These are phyloP conservation scores for Aspergillus chevalieri DNA, from an alignment of 2,329 filamentous ascomycete species.

Conservation along the genomic window DNA sequence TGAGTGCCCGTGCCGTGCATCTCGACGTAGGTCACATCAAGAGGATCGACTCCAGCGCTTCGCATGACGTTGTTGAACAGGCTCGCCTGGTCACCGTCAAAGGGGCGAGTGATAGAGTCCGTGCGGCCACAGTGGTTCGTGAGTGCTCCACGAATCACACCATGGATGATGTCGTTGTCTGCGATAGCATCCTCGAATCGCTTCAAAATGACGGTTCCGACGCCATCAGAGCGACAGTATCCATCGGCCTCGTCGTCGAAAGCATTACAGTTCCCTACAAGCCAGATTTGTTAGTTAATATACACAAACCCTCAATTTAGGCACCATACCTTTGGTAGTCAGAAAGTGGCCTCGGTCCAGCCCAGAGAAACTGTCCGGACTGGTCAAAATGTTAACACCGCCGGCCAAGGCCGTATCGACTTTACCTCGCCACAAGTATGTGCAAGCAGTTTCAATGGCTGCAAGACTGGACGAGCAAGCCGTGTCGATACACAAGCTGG, in stretches of 20 bases:
- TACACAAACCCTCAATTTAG: too few relatives aligned
- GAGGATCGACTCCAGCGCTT: slow-evolving; percentile 32
- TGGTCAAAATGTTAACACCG: slow-evolving; percentile 65
- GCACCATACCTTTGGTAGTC: slow-evolving; percentile 4
- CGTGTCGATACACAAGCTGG: slow-evolving; percentile 65
- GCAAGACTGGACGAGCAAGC: slow-evolving; percentile 69
- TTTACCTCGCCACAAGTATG: slow-evolving; percentile 65
- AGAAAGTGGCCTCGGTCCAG: slow-evolving; percentile 50
- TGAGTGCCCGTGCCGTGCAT: slow-evolving; percentile 39
- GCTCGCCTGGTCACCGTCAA: slow-evolving; percentile 31
- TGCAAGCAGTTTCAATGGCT: slow-evolving; percentile 65
- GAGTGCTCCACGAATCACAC: slow-evolving; percentile 36
- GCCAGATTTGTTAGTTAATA: too few relatives aligned
- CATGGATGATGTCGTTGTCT: slow-evolving; percentile 42
- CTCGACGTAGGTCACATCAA: slow-evolving; percentile 33
- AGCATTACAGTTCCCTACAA: slow-evolving; percentile 42
- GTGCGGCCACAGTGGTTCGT: slow-evolving; percentile 46
- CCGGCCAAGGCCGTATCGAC: slow-evolving; percentile 75
- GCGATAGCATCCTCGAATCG: slow-evolving; percentile 45
- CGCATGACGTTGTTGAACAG: slow-evolving; percentile 33
- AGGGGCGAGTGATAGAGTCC: slow-evolving; percentile 38
- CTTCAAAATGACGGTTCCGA: slow-evolving; percentile 48
- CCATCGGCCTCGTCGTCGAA: slow-evolving; percentile 48
- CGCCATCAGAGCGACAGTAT: slow-evolving; percentile 50
- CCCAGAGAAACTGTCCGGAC: slow-evolving; percentile 70